These are phyloP conservation scores for Fusarium sp. DNA, from an alignment of 2,329 filamentous ascomycete species.

Conservation along the genomic window DNA sequence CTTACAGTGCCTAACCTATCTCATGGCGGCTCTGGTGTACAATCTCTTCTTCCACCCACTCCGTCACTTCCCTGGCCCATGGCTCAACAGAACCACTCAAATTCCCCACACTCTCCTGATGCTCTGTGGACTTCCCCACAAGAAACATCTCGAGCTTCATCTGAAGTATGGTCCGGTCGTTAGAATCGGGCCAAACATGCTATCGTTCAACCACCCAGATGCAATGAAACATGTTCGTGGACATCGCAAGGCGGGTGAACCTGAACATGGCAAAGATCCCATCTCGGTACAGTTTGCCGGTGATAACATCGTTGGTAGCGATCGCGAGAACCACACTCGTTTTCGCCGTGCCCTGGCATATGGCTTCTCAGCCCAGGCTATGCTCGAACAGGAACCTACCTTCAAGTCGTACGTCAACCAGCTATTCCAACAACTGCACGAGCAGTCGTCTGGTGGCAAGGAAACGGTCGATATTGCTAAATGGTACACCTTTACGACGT, in stretches of 20 bases:
- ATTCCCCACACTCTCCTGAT: not conserved
- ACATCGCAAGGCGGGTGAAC: not conserved
- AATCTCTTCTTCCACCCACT: conserved; percentile 10
- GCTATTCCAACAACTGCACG: not conserved
- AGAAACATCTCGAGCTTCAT: conserved; percentile 4
- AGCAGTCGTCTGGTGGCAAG: not conserved
- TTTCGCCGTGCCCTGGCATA: conserved; percentile 1
- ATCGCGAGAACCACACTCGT: conserved; percentile 6
- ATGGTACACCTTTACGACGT: conserved; percentile 10
- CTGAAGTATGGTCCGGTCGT: conserved; percentile 9
- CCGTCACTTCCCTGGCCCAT: conserved; percentile 1
- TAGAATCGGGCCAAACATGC: not conserved
- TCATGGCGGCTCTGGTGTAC: not conserved
- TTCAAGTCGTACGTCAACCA: conserved; percentile 2
- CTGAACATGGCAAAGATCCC: conserved; percentile 7
- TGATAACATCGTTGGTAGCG: not conserved
- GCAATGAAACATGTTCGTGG: conserved; percentile 11
- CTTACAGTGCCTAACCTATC: not conserved
- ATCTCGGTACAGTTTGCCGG: not conserved
- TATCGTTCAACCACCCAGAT: conserved; percentile 9
- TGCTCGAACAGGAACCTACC: conserved; percentile 6
- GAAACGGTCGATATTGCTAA: not conserved
- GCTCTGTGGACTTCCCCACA: not conserved
- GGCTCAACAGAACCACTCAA: not conserved
- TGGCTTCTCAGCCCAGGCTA: conserved; percentile 6